Conservation (phyloP, 2,329 filamentous ascomycete genomes). For the Zalaria obscura region DNA sequence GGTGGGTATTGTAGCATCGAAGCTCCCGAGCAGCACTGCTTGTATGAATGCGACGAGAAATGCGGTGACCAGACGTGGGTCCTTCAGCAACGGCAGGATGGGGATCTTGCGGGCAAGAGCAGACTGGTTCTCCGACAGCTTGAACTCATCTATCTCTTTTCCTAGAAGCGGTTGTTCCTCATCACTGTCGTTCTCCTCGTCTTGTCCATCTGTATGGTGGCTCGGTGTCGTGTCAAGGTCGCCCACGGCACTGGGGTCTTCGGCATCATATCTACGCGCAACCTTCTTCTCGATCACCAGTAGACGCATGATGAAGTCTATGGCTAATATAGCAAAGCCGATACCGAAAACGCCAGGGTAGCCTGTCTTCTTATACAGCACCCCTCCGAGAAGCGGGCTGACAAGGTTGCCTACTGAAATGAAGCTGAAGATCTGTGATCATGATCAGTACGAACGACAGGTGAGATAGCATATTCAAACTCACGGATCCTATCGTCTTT, state of each 20-base stretch:
- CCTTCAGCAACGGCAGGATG: constrained; percentile 29
- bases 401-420: constrained; percentile 43
- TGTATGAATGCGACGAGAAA: constrained; percentile 29
- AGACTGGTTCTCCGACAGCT: constrained; percentile 26
- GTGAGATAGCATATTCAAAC: constrained; percentile 3
- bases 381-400: constrained; percentile 44
- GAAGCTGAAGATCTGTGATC: constrained; percentile 38
- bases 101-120: constrained; percentile 28
- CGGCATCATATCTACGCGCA: constrained; percentile 29
- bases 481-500: constrained; percentile 44
- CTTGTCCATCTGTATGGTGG: constrained; percentile 8
- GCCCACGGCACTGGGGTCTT: constrained; percentile 12
- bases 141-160: constrained; percentile 24
- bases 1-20: constrained; percentile 34
- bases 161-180: constrained; percentile 25
- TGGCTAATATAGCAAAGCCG: constrained; percentile 35
- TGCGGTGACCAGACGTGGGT: constrained; percentile 26
- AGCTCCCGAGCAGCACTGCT: constrained; percentile 26
- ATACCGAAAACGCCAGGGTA: constrained; percentile 45
- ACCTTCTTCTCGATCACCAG: constrained; percentile 50
- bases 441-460: not conserved
- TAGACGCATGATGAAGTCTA: constrained; percentile 47
- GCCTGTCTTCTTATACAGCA: constrained; percentile 45
- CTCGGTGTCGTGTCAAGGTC: constrained; percentile 5
- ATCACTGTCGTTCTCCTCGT: constrained; percentile 9